phyloP scores from a whole-genome alignment of 2,329 filamentous ascomycete species.

The Colletotrichum sp. region DNA sequence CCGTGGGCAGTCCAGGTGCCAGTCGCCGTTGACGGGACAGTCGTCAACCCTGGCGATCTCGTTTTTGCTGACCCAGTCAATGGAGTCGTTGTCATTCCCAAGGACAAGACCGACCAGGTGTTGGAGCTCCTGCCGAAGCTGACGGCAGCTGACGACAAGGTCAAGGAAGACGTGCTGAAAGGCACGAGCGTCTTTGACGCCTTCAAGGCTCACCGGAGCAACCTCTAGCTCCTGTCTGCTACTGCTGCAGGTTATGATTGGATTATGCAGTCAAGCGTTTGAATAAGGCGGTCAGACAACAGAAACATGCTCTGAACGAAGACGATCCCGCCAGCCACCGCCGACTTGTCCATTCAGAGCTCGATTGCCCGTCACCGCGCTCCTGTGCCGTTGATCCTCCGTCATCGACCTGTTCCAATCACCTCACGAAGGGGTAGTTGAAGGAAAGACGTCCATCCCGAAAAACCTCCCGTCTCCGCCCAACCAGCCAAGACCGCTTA shows the following conservation, averaged over 20 bases:
- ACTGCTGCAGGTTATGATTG: neutral
- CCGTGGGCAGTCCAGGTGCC: slow-evolving; percentile 58
- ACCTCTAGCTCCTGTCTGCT: slow-evolving; percentile 24
- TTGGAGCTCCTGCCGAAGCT: slow-evolving; percentile 62
- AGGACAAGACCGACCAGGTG: slow-evolving; percentile 62
- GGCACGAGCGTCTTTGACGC: slow-evolving; percentile 70
- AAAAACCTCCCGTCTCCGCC: neutral
- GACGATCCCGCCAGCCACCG: neutral
- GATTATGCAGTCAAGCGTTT: neutral
- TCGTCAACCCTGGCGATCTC: slow-evolving; percentile 64
- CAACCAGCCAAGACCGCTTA: neutral
- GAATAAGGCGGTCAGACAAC: slow-evolving; percentile 17
- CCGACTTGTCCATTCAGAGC: neutral
- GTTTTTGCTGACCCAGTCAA: slow-evolving; percentile 74
- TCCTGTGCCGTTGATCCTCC: neutral
- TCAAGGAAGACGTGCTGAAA: slow-evolving; percentile 67
- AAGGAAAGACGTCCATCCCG: neutral
- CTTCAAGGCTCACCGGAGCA: slow-evolving; percentile 62
- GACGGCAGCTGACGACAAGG: slow-evolving; percentile 59
- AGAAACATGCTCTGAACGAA: slow-evolving; percentile 24
- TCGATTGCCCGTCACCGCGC: neutral
- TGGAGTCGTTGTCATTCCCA: slow-evolving; percentile 72
- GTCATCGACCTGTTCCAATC: neutral
- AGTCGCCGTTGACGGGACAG: slow-evolving; percentile 46
- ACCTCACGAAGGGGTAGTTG: neutral